Percentiles rank a stretch among this genome's conserved stretches.
phyloP scores from a whole-genome alignment of 1,284 basidiomycete genomes.

The Mycocalia duriaeana region DNA sequence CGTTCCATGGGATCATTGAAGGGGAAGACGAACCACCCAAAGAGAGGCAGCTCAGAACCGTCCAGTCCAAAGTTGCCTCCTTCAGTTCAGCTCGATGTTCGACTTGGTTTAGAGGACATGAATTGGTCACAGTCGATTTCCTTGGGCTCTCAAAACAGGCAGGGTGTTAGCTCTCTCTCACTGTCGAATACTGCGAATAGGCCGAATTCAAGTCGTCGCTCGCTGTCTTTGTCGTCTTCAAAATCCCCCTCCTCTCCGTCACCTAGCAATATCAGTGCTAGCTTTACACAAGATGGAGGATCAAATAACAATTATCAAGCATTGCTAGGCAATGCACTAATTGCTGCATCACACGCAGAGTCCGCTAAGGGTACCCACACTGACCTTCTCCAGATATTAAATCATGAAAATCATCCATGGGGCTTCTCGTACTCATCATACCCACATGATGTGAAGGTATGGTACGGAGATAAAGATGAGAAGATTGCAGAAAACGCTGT shows the following conservation, averaged over 20 bases:
- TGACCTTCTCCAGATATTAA: constrained; percentile 87
- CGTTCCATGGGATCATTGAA: constrained; percentile 78
- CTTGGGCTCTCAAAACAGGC: constrained; percentile 15
- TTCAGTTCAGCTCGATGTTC: constrained; percentile 47
- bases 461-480: constrained; percentile 93
- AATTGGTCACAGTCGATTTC: constrained; percentile 42
- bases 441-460: constrained; percentile 77
- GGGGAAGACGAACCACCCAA: constrained; percentile 37
- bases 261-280: constrained; percentile 37
- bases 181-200: not conserved
- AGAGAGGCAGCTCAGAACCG: constrained; percentile 32
- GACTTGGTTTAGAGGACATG: constrained; percentile 54
- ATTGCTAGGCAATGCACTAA: constrained; percentile 78
- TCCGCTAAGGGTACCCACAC: constrained; percentile 86
- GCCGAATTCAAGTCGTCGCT: constrained; percentile 36
- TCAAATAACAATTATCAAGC: constrained; percentile 49
- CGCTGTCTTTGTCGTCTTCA: constrained; percentile 57
- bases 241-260: constrained; percentile 44
- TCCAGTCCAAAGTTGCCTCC: constrained; percentile 49
- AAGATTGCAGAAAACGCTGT: constrained; percentile 86
- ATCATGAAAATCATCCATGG: constrained; percentile 81
- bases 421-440: constrained; percentile 80
- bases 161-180: not conserved
- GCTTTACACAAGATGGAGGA: constrained; percentile 30
- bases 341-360: constrained; percentile 93